A percentile compares a stretch with the other conserved stretches of the same genome.
Evolutionary conservation across 1,284 basidiomycete genomes (phyloP).

Genomic region (Cutaneotrichosporon spelunceum): DNA sequence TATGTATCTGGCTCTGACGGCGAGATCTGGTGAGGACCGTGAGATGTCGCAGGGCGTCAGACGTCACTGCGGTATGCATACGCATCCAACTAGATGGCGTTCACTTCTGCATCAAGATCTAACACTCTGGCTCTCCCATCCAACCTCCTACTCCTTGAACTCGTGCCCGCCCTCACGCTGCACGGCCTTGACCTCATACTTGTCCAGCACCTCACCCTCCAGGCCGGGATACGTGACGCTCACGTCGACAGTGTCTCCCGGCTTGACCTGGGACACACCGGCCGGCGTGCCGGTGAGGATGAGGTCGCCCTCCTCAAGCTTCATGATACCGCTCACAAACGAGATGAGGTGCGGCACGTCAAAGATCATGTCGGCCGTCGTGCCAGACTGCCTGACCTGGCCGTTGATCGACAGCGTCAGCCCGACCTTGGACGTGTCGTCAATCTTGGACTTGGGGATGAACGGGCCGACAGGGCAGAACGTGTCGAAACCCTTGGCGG

Average conservation of each 20-base stretch:
- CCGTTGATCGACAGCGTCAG: slow-evolving; percentile 68
- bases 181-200: slow-evolving; percentile 64
- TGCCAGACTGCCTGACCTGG: slow-evolving; percentile 75
- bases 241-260: slow-evolving; percentile 78
- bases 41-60: too few species aligned
- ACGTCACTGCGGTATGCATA: neutral
- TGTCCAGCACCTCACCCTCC: slow-evolving; percentile 59
- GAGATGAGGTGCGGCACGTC: slow-evolving; percentile 83
- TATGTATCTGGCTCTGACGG: neutral
- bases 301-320: slow-evolving; percentile 88
- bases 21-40: too few species aligned
- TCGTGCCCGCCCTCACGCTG: slow-evolving; percentile 69
- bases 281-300: slow-evolving; percentile 82
- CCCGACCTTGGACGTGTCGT: slow-evolving; percentile 70
- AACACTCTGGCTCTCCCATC: neutral
- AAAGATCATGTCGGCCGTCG: slow-evolving; percentile 89
- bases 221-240: slow-evolving; percentile 60
- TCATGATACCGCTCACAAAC: slow-evolving; percentile 93
- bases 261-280: slow-evolving; percentile 74
- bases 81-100: neutral
- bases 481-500: slow-evolving; percentile 86
- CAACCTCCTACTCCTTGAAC: slow-evolving; percentile 51
- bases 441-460: slow-evolving; percentile 69
- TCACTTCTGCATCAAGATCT: slow-evolving; percentile 1
- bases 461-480: slow-evolving; percentile 79